Conservation (phyloP, 805 yeast genomes). For the Candida mattraensis region DNA sequence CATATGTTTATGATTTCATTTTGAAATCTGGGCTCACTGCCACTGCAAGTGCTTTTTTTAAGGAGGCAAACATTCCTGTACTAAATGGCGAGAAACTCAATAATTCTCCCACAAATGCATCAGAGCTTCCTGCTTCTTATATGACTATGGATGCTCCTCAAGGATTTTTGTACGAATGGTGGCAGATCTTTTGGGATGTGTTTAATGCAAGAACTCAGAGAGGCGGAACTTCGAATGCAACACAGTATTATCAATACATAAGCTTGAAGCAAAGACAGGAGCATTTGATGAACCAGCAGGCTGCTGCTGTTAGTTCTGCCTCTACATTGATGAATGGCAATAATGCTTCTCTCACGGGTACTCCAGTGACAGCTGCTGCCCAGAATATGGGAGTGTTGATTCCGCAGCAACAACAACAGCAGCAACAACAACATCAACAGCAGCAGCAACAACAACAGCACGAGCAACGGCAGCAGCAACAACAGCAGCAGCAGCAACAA, state of each 20-base stretch:
- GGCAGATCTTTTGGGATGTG: slow-evolving; percentile 95
- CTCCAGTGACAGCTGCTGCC: slow-evolving; percentile 18
- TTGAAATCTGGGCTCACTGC: slow-evolving; percentile 68
- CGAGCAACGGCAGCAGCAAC: slow-evolving; percentile 16
- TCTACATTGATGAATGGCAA: slow-evolving; percentile 17
- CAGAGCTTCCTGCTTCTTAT: slow-evolving; percentile 48
- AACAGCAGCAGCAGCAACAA: slow-evolving; percentile 15
- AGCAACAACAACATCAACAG: slow-evolving; percentile 13
- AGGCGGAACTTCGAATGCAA: slow-evolving; percentile 62
- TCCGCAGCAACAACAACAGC: slow-evolving; percentile 18
- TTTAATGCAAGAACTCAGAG: slow-evolving; percentile 76
- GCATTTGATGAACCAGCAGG: slow-evolving; percentile 38
- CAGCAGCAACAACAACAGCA: slow-evolving; percentile 12
- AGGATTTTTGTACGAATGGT: slow-evolving; percentile 90
- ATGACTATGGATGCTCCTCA: slow-evolving; percentile 79
- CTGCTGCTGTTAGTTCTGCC: slow-evolving; percentile 22
- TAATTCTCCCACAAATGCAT: slow-evolving; percentile 12
- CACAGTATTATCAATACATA: slow-evolving; percentile 69
- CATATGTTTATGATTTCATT: slow-evolving; percentile 84
- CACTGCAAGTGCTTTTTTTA: slow-evolving; percentile 71
- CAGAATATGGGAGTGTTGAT: slow-evolving; percentile 18
- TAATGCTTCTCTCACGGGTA: slow-evolving; percentile 13
- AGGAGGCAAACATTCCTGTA: slow-evolving; percentile 71
- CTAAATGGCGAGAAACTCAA: slow-evolving; percentile 32
- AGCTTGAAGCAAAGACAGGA: slow-evolving; percentile 59